Evolutionary conservation across 306 rosid genomes (phyloP), one percentile per base, ranked within the genome.

Genomic region (Fagus sylvatica): DNA sequence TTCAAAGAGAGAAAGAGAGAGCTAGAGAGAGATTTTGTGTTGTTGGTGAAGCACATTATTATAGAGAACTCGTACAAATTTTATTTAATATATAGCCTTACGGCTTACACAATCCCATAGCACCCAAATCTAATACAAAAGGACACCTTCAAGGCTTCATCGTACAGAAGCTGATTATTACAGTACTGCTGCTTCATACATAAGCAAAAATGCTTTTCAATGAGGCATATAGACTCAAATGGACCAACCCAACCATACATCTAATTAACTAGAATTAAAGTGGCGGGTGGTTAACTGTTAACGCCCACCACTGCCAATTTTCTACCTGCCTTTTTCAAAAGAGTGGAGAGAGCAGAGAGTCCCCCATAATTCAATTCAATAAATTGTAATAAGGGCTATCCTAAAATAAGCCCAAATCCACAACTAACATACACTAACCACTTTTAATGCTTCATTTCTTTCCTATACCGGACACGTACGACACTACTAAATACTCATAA

Each of bases 221-320:
- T 43, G 22, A 17, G 28, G 37, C 37, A 55, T 6, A 36, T 17
- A 8, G 34, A 34, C n/a, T 2, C 15, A 75, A 46, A 55, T 53
- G 34, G 32, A 68, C 75, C 34, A 61, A 17, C 51, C 13, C 53
- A 66, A 41, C 68, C 51, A 34, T 22, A 69, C 10, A 57, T 73
- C 13, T 67, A 62, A 75, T 6, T 22, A 68, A 36, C 11, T 15
- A 46, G 51, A 46, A 46, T 46, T 46, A 85, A 73, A 42, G 60
- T 73, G 84, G 85, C 81, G 89, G 93, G 84, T 86, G 87, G 79
- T 76, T 53, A 75, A n/a, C 72, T 73, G 40, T 75, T 8, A n/a
- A 59, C 66, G 41, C 87, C 87, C 83, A 91, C 87, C 94, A 42
- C 90, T 74, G 80, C 90, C 85, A 33, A 81, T 55, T 46, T 53